Conservation (phyloP, 2,329 filamentous ascomycete genomes). For the Cordyceps cicadae region DNA sequence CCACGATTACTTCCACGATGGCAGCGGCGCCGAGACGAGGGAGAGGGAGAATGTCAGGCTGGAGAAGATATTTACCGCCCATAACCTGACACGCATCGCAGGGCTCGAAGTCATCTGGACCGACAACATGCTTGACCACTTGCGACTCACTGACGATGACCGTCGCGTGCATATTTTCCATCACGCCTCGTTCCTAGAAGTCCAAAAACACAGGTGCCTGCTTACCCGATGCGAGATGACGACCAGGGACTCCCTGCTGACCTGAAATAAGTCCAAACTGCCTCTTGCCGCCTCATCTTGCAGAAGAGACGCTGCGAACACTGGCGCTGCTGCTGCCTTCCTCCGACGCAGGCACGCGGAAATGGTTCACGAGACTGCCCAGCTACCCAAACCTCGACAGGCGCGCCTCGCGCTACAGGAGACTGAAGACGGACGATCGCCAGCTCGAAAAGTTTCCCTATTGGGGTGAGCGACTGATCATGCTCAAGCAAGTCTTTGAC, state of each 20-base stretch:
- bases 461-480: conserved; percentile 35
- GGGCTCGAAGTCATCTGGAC: conserved; percentile 30
- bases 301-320: conserved; percentile 29
- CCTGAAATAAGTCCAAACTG: conserved; percentile 1
- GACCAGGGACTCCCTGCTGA: not conserved
- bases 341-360: conserved; percentile 16
- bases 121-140: conserved; percentile 32
- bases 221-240: not conserved
- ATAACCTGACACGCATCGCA: conserved; percentile 20
- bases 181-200: conserved; percentile 29
- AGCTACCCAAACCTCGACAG: conserved; percentile 19
- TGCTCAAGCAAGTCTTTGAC: conserved; percentile 34
- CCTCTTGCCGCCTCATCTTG: conserved; percentile 23
- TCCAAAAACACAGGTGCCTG: conserved; percentile 15
- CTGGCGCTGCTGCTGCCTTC: conserved; percentile 29
- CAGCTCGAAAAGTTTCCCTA: conserved; percentile 25
- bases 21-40: not conserved
- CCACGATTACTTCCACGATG: not conserved
- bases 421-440: conserved; percentile 20
- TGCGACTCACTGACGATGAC: conserved; percentile 30
- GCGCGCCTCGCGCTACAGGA: conserved; percentile 20
- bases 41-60: not conserved
- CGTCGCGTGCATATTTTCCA: conserved; percentile 32
- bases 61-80: conserved; percentile 6
- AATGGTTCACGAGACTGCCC: conserved; percentile 18